Evolutionary conservation across 2,329 filamentous ascomycete genomes (phyloP).

Genomic region (Fusarium pininemorale): DNA sequence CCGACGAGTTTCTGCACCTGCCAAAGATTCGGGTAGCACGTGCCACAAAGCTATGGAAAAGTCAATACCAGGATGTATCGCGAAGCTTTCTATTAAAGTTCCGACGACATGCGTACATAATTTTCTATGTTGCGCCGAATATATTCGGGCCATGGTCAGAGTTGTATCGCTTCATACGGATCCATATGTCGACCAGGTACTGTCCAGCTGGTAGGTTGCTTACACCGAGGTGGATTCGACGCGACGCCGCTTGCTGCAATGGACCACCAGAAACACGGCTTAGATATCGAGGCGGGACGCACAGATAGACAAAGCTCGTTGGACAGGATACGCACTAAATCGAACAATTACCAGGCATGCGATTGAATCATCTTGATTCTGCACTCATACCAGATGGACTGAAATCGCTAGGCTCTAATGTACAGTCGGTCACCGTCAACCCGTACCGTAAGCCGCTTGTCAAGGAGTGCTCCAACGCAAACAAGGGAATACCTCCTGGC

Average conservation of each 20-base stretch:
- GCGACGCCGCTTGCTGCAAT: not conserved
- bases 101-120: not conserved
- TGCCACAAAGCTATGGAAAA: not conserved
- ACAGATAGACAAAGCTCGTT: not conserved
- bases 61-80: not conserved
- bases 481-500: constrained; percentile 9
- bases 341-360: not conserved
- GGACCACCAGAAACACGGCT: constrained; percentile 9
- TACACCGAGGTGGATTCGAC: constrained; percentile 18
- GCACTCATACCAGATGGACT: constrained; percentile 31
- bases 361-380: constrained; percentile 3
- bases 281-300: not conserved
- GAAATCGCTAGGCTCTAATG: constrained; percentile 8
- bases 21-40: constrained; percentile 10
- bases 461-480: not conserved
- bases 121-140: not conserved
- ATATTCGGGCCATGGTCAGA: constrained; percentile 2
- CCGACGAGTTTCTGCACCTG: constrained; percentile 5
- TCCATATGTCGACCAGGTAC: not conserved
- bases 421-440: constrained; percentile 4
- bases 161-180: not conserved
- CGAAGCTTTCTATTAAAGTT: not conserved
- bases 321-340: not conserved
- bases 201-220: not conserved
- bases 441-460: constrained; percentile 20